Evolutionary conservation across 495 filamentous ascomycete genomes (phyloP), one percentile per base, ranked within the genome.

Genomic region (Saxispiralis lemnorum): DNA sequence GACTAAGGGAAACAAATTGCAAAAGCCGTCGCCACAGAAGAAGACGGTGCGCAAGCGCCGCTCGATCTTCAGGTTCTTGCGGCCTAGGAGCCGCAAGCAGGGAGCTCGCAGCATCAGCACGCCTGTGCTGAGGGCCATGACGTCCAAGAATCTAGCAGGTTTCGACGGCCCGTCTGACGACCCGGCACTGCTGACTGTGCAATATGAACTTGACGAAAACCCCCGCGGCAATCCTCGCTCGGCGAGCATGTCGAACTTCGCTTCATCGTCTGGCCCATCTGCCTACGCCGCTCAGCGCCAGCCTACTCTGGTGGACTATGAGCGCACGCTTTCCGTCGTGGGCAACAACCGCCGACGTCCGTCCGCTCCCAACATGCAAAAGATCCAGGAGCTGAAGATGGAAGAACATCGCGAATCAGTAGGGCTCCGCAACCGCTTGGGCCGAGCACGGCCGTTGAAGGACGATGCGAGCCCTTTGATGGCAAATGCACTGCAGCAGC

Each of bases 1-100:
- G 10, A 43, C 44, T 12, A 48, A 44, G 38, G 19, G 19, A 2
- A 48, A 40, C 41, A 47, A 30, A 35, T 41, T 51, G 17, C 30
- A 41, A 7, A 44, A 46, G 16, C 39, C 35, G 32, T 31, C 45
- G 2, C 46, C 49, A 6, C 40, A 45, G 12, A 48, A 43, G 46
- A 49, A 41, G 36, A 13, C 31, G 7, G 50, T 49, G 1, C 21
- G 21, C 7, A 53, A 53, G 30, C 41, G 50, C 7, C 45, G 50
- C 7, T 49, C 50, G 1, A 53, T 53, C 41, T 53, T 53, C 43
- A 48, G 43, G 39, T 53, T 53, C 34, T 28, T 53, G 17, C 45
- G 46, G 7, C 50, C 45, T 6, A 38, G 46, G 7, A 53, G 46
- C 45, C 46, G 46, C 11, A 53, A 49, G 36, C 41, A 46, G 11